Percentiles rank a stretch among this genome's conserved stretches.
These are phyloP conservation scores for Globisporangium yorkense DNA, from an alignment of 352 stramenopile genomes.

Conservation along the genomic window DNA sequence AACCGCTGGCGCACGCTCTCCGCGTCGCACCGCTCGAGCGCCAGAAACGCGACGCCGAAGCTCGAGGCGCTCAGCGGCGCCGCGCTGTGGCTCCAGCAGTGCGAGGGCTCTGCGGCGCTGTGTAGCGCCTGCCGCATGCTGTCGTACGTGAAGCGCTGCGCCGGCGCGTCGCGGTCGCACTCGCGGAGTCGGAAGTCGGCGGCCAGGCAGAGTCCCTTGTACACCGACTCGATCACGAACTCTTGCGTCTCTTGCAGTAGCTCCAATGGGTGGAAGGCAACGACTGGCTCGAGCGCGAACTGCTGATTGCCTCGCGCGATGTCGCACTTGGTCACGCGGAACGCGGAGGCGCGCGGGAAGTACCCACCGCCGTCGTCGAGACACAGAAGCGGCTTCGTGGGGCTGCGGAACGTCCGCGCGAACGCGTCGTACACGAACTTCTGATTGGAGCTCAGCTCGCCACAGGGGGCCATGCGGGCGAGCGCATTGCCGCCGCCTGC, in stretches of 20 bases:
- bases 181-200: background rate
- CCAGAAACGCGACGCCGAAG: constrained; percentile 1
- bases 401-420: constrained; percentile 2
- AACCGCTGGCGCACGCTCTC: constrained; percentile 2
- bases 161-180: background rate
- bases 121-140: constrained; percentile 3
- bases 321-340: constrained; percentile 6
- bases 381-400: constrained; percentile 1
- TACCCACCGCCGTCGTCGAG: constrained; percentile 9
- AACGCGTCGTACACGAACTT: constrained; percentile 9
- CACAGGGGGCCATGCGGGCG: background rate
- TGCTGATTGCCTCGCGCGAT: constrained; percentile 5
- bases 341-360: background rate
- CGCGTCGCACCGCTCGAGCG: constrained; percentile 5
- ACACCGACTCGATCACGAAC: constrained; percentile 10
- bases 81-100: constrained; percentile 9
- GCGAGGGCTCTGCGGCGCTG: background rate
- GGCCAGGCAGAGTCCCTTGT: constrained; percentile 5
- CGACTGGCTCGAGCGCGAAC: constrained; percentile 6
- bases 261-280: background rate
- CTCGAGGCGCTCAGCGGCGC: background rate
- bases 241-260: background rate
- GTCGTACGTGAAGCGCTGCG: constrained; percentile 7
- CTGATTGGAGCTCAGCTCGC: constrained; percentile 3
- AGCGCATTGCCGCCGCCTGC: background rate